These are phyloP conservation scores for Cladorrhinum sp. DNA, from an alignment of 2,329 filamentous ascomycete genomes.

Conservation along the genomic window DNA sequence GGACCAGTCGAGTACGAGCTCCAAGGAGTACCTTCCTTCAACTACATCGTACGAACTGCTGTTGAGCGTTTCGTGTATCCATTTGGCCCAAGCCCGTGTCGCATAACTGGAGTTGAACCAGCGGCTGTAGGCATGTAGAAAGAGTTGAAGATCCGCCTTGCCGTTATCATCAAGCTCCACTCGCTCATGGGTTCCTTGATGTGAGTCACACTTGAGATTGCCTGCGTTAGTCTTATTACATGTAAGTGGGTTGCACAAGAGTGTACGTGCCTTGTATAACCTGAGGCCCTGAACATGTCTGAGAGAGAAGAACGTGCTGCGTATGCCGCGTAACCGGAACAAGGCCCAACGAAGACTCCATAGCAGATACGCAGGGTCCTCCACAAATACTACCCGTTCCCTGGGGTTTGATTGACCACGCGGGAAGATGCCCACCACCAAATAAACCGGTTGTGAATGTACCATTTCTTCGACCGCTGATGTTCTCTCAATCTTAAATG, in stretches of 20 bases:
- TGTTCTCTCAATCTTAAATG: not conserved
- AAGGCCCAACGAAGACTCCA: not conserved
- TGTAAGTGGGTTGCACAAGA: too few relatives aligned
- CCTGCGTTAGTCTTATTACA: too few relatives aligned
- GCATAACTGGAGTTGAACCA: not conserved
- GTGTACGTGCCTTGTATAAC: not conserved
- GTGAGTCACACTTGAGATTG: not conserved
- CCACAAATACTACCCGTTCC: not conserved
- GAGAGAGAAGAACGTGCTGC: not conserved
- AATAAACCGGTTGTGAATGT: not conserved
- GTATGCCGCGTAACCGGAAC: not conserved
- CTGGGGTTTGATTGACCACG: not conserved
- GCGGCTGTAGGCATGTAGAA: not conserved
- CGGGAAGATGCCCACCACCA: not conserved
- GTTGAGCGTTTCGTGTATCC: not conserved
- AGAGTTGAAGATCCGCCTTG: not conserved
- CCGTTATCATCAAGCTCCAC: not conserved
- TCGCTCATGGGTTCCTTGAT: not conserved
- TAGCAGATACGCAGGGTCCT: not conserved
- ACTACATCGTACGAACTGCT: not conserved
- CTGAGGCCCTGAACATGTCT: not conserved
- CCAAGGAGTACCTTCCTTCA: not conserved
- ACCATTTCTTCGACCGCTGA: not conserved
- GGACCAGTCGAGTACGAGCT: slow-evolving; percentile 9
- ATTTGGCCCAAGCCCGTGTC: not conserved